phyloP scores from a whole-genome alignment of 2,329 filamentous ascomycete genomes.

The Paraphoma chrysanthemicola region DNA sequence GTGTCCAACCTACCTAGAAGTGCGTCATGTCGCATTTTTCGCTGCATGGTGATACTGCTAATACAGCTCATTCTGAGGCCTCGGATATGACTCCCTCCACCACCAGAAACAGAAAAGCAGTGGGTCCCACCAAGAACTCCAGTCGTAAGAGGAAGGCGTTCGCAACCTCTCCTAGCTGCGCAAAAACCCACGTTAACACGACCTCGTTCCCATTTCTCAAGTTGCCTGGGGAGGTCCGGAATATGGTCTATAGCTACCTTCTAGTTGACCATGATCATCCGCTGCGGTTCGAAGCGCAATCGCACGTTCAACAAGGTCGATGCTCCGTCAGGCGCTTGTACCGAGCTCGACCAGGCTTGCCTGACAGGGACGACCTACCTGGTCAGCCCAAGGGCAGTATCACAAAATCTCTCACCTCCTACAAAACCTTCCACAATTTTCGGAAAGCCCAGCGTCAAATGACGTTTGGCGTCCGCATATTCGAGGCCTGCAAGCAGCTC shows the following conservation, averaged over 20 bases:
- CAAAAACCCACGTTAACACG: not conserved
- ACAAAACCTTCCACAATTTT: not conserved
- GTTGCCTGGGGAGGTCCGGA: conserved; percentile 13
- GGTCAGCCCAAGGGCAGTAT: not conserved
- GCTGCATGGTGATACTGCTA: no score
- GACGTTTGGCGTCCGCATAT: not conserved
- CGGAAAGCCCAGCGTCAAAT: not conserved
- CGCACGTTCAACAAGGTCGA: not conserved
- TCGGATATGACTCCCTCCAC: no score
- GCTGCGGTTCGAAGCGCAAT: not conserved
- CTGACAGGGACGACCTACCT: conserved; percentile 3
- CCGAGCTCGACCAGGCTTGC: not conserved
- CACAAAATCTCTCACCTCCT: not conserved
- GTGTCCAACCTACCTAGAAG: no score
- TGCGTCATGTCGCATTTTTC: no score
- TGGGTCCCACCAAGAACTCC: not conserved
- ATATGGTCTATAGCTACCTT: conserved; percentile 10
- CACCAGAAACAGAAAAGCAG: no score
- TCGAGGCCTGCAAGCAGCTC: conserved; percentile 3
- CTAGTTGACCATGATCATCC: conserved; percentile 5
- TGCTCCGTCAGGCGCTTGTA: conserved; percentile 3
- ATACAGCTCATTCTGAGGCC: no score
- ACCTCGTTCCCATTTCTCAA: conserved; percentile 12
- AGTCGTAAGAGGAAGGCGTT: not conserved
- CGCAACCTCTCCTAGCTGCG: not conserved